Evolutionary conservation across 1,284 basidiomycete genomes (phyloP), one percentile per base, ranked within the genome.

Genomic region (Moesziomyces aphidis): DNA sequence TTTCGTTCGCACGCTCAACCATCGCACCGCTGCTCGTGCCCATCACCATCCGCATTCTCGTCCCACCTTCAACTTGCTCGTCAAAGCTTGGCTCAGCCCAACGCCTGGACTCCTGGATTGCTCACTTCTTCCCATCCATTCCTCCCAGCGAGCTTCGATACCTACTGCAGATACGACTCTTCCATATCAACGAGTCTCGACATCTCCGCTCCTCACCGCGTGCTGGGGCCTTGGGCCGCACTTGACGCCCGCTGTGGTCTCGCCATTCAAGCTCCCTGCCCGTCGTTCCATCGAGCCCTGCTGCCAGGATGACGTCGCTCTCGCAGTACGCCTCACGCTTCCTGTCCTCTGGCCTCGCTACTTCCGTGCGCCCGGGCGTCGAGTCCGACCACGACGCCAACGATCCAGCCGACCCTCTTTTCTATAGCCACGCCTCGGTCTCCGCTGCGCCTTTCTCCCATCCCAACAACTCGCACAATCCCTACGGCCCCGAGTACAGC

Each of bases 241-340:
- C 17, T 42, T 42, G 39, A 42, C 39, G 39, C 15, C 17, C 6
- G 19, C 39, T 19, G 1, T 3, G 6, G 4, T 42, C 39, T 19
- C 17, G 15, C 39, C 39, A 19, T 19, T 7, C 39, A 17, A 42
- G 39, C 39, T 42, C 17, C 1, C 6, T 5, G 4, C 19, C 39
- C 39, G 17, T 7, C 15, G 39, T 19, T 2, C 17, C 39, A 42
- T 42, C 39, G 6, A 42, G 39, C 39, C 6, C 17, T 11, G 31
- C 17, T 11, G 31, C 39, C 24, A 51, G 11, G 17, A 77, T 77
- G 74, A 55, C 74, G 17, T 77, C 74, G 31, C 61, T 77, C 47
- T 77, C 74, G 7, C 72, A 73, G 44, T 77, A 77, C 57, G 74
- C 74, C 4, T 77, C 74, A 3, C 70, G 66, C 67, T 77, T 77